A percentile compares a stretch with the other conserved stretches of the same genome.
These are phyloP conservation scores for Salvia miltiorrhiza DNA, from an alignment of 257 asterid genomes.

Conservation along the genomic window DNA sequence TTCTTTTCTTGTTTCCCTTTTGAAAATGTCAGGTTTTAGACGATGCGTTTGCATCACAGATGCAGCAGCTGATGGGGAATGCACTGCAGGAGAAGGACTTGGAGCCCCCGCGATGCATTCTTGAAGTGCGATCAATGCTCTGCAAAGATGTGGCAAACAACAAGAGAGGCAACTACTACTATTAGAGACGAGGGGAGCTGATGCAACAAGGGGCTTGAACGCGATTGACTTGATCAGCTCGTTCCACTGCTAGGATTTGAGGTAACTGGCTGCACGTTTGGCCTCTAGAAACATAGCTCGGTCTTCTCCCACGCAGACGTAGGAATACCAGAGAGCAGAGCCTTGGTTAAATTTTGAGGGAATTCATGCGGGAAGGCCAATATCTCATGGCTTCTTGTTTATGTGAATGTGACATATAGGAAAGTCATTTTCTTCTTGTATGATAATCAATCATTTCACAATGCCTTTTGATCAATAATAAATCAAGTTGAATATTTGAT, in stretches of 20 bases:
- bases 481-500: neutral
- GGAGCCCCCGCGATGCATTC: slow-evolving; percentile 70
- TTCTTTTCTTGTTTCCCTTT: neutral
- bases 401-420: slow-evolving; percentile 4
- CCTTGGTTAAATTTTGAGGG: neutral
- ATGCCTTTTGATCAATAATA: neutral
- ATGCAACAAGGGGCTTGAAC: neutral
- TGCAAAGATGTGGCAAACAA: slow-evolving; percentile 66
- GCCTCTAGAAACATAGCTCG: neutral
- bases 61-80: slow-evolving; percentile 85
- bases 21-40: slow-evolving; percentile 58
- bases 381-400: slow-evolving; percentile 24
- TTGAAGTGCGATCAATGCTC: slow-evolving; percentile 91
- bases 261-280: neutral
- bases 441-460: neutral
- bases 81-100: slow-evolving; percentile 71
- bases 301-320: neutral
- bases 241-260: neutral
- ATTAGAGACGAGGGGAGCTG: slow-evolving; percentile 24
- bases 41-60: slow-evolving; percentile 79
- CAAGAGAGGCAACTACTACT: slow-evolving; percentile 59
- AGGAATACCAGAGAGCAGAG: neutral
- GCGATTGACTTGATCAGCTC: neutral
- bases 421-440: neutral
- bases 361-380: slow-evolving; percentile 23